Evolutionary conservation across 179 eudicot genomes (phyloP), one percentile per base, ranked within the genome.

Genomic region (Spinacia oleracea): DNA sequence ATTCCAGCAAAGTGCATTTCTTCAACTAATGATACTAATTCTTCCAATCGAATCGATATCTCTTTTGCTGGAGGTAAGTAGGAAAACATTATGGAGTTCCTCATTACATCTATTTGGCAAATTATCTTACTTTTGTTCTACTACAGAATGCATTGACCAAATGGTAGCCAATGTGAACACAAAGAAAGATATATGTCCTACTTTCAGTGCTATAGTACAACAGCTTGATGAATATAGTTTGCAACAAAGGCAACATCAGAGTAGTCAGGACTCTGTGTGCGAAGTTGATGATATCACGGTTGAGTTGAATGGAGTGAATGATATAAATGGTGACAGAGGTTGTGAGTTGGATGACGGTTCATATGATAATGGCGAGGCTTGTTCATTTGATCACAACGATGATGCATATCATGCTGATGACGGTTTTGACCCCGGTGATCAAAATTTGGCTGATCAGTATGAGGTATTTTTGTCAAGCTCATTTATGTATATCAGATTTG

Each of bases 31-130:
- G 86, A 85, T 78, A 73, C 56, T 45, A 87, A 74, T 32, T 84
- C 72, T 34, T 27, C 78, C 69, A 87, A 87, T 62, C 79, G 81
- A 59, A 88, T 96, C 77, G 98, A 96, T 82, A 58, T 96, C 14
- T 81, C 96, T 81, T 92, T 93, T 86, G 98, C 92, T 56, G 86
- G 81, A 85, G 99, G 99, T 96, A 50, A 74, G 85, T 80, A n/a
- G 8, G 40, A 77, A 48, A 27, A 15, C 34, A 34, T 25, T 20
- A 1, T 32, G 11, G 59, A 62, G 42, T 35, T 72, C 80, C 29
- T 82, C 18, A 40, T 40, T 53, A 18, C 46, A 69, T 56, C 35
- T 53, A 31, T 14, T 14, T 71, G 65, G 56, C 72, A 73, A 51
- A 71, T 35, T 80, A 18, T 70, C 81, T 51, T 82, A 38, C 65